A percentile compares a stretch with the other conserved stretches of the same genome.
Conservation (phyloP, 148 eudicot genomes). For the Persicaria tinctoria region DNA sequence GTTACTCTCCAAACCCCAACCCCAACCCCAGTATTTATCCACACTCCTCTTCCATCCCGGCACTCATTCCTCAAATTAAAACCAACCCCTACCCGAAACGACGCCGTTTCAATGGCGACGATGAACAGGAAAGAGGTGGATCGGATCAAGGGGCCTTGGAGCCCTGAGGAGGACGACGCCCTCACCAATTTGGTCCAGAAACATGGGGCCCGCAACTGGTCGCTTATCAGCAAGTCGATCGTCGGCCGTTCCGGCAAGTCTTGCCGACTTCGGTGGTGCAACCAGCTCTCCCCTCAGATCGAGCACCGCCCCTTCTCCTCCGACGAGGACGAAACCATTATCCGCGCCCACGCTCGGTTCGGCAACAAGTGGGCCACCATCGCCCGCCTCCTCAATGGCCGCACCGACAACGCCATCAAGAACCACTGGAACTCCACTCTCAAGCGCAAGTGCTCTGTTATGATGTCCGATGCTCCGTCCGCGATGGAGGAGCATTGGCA, state of each 20-base stretch:
- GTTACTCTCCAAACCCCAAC: background rate
- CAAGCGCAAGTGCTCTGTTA: background rate
- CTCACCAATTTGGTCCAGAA: background rate
- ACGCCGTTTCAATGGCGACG: background rate
- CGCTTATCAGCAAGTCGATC: conserved; percentile 7
- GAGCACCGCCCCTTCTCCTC: conserved; percentile 10
- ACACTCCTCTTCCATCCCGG: background rate
- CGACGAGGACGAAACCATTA: background rate
- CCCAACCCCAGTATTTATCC: background rate
- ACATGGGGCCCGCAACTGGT: conserved; percentile 6
- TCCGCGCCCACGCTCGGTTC: conserved; percentile 7
- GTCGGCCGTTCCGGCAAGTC: conserved; percentile 8
- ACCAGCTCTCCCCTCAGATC: conserved; percentile 10
- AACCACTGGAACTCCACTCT: conserved; percentile 6
- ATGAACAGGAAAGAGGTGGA: conserved; percentile 3
- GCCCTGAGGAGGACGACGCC: conserved; percentile 6
- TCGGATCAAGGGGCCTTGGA: conserved; percentile 11
- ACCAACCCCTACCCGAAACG: background rate
- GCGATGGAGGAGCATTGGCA: background rate
- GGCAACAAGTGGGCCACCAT: conserved; percentile 13
- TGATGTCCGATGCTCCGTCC: background rate
- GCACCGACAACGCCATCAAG: conserved; percentile 9
- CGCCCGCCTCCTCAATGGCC: background rate
- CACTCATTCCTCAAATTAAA: background rate
- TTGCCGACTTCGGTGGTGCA: conserved; percentile 10